Base-by-base conservation (phyloP, 2,329 filamentous ascomycete genomes). In the Chrysosporium queenslandicum region DNA sequence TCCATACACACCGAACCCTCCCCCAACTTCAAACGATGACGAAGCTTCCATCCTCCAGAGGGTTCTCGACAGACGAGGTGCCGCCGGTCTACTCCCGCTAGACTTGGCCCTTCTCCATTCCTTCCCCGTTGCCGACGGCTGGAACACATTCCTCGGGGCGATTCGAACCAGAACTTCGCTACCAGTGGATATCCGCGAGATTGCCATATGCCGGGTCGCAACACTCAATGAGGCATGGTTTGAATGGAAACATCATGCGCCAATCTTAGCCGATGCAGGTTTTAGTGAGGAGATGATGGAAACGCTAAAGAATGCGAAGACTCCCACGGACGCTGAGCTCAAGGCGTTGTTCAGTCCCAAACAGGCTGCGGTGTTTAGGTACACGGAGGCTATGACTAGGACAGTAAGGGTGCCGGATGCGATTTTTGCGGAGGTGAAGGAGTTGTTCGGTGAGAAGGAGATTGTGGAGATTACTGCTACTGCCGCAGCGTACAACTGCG, bases 361-460 rank as follows among this genome's bases (percentile, higher is more conserved):
- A 64, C 81, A 88, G 69, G 81, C 79, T 74, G 82, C 81, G 0
- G 84, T 87, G 30, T 66, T 91, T 50, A 72, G 76, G 42, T 90
- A 88, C 65, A 78, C 87, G 16, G 87, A 94, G 70, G 85, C 87
- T 65, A 94, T 94, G 85, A 94, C 88, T 46, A 73, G 81, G 58
- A 77, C 80, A 41, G 83, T 91, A 0, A 71, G 76, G 48, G 87
- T 94, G 5, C 68, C 72, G 11, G 83, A 92, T 46, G 77, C 72
- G 53, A 78, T 86, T 1, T 91, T 91, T 69, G 77, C 65, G 27
- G 69, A 71, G 59, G 58, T 94, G 58, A 83, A 77, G 69, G 65
- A 58, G 11, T 62, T 76, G 32, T 89, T 90, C 59, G 74, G 64
- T 21, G 84, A 90, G 56, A 75, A 77, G 62, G 85, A 90, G 69